These are phyloP conservation scores for Silene latifolia DNA, from an alignment of 148 eudicot genomes.

Conservation along the genomic window DNA sequence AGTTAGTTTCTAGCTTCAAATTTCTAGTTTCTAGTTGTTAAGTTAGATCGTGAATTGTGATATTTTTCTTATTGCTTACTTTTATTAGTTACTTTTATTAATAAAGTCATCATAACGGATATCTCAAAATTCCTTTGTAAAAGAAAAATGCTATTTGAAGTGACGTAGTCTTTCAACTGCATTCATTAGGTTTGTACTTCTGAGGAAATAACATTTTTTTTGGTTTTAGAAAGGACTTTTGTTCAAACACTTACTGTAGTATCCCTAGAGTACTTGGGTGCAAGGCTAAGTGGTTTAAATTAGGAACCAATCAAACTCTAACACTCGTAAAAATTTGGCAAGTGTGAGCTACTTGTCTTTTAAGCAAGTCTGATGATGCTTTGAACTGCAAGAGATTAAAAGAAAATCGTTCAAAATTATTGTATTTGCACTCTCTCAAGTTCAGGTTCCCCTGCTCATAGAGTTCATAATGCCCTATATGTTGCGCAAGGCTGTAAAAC, in stretches of 20 bases:
- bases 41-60: constrained; percentile 3
- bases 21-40: constrained; percentile 11
- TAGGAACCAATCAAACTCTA: not conserved
- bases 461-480: constrained; percentile 3
- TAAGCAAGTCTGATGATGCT: not conserved
- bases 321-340: not conserved
- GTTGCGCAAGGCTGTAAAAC: constrained; percentile 64
- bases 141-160: not conserved
- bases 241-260: not conserved
- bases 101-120: constrained; percentile 37
- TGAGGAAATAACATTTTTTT: constrained; percentile 6
- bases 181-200: not conserved
- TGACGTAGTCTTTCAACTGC: not conserved
- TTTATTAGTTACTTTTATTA: constrained; percentile 25
- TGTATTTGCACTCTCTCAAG: not conserved
- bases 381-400: not conserved
- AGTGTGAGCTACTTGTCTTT: not conserved
- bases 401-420: not conserved
- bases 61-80: constrained; percentile 9
- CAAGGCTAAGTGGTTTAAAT: not conserved
- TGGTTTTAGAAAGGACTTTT: not conserved
- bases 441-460: not conserved
- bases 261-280: not conserved
- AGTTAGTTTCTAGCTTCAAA: constrained; percentile 29
- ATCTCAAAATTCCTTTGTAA: constrained; percentile 34